phyloP scores from a whole-genome alignment of 2,329 filamentous ascomycete genomes.

The Drechslera avenae region DNA sequence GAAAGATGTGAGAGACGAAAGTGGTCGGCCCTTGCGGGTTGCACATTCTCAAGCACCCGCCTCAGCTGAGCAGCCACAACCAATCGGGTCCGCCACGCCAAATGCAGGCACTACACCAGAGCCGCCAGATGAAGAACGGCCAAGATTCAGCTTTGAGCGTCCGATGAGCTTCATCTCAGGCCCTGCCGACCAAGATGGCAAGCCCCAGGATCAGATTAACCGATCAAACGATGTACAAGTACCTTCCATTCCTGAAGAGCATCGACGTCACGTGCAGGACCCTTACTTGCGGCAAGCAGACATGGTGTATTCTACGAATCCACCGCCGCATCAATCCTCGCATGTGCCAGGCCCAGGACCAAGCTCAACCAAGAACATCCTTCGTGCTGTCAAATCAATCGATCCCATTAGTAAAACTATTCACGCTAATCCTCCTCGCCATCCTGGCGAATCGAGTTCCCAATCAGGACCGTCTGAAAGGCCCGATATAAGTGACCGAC shows the following conservation, averaged over 20 bases:
- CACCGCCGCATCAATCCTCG: no score
- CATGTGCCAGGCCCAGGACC: slow-evolving; percentile 3
- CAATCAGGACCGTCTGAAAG: slow-evolving; percentile 10
- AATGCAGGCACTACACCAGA: slow-evolving; percentile 9
- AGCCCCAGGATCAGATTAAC: slow-evolving; percentile 46
- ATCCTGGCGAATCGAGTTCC: slow-evolving; percentile 15
- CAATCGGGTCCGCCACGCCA: slow-evolving; percentile 3
- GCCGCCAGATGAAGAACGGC: slow-evolving; percentile 24
- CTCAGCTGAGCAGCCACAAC: slow-evolving; percentile 12
- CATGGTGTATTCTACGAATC: slow-evolving; percentile 16
- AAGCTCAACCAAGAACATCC: slow-evolving; percentile 7
- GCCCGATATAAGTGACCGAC: slow-evolving; percentile 7
- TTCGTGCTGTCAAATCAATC: slow-evolving; percentile 1
- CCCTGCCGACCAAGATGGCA: slow-evolving; percentile 40
- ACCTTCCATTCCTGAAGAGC: slow-evolving; percentile 11
- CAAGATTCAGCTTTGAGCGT: slow-evolving; percentile 39
- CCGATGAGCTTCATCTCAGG: slow-evolving; percentile 48
- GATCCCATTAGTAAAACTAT: not conserved
- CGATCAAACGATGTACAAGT: slow-evolving; percentile 13
- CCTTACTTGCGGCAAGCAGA: not conserved
- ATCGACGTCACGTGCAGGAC: slow-evolving; percentile 14
- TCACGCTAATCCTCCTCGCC: slow-evolving; percentile 14
- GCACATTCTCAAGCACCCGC: slow-evolving; percentile 12
- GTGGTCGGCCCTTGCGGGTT: slow-evolving; percentile 37
- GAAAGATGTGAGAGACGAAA: slow-evolving; percentile 39